A percentile compares a stretch with the other conserved stretches of the same genome.
These are phyloP conservation scores for Metschnikowia aberdeeniae DNA, from an alignment of 805 yeast species.

Conservation along the genomic window DNA sequence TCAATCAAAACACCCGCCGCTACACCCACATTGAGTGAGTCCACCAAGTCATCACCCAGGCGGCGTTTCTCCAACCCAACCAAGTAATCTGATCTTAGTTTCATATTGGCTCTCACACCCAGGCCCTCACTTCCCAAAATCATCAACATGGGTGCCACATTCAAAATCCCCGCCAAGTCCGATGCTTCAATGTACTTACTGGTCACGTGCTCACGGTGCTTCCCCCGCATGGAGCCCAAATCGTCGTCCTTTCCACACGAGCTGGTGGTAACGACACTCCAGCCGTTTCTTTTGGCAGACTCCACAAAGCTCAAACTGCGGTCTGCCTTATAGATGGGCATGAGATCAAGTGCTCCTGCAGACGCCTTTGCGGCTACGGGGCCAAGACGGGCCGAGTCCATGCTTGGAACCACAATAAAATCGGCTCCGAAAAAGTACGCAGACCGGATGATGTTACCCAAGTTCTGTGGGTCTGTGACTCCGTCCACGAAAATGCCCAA, in stretches of 20 bases:
- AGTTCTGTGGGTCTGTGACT: slow-evolving; percentile 80
- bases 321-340: slow-evolving; percentile 56
- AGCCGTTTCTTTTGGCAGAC: slow-evolving; percentile 51
- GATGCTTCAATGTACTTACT: slow-evolving; percentile 35
- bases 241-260: slow-evolving; percentile 28
- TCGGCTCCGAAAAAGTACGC: slow-evolving; percentile 83
- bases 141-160: slow-evolving; percentile 56
- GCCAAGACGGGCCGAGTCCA: slow-evolving; percentile 68
- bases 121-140: slow-evolving; percentile 84
- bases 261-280: slow-evolving; percentile 69
- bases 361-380: slow-evolving; percentile 78
- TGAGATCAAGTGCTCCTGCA: slow-evolving; percentile 77
- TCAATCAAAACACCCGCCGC: slow-evolving; percentile 70
- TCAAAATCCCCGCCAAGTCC: slow-evolving; percentile 43
- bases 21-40: slow-evolving; percentile 85
- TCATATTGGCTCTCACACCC: slow-evolving; percentile 69
- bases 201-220: slow-evolving; percentile 27
- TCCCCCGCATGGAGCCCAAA: slow-evolving; percentile 18
- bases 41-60: slow-evolving; percentile 43
- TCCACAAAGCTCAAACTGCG: slow-evolving; percentile 63
- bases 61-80: slow-evolving; percentile 39
- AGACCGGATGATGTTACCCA: slow-evolving; percentile 78
- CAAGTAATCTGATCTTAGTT: slow-evolving; percentile 52
- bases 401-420: slow-evolving; percentile 64
- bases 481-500: slow-evolving; percentile 75